Evolutionary conservation across 108 stramenopile species (phyloP), one percentile per base, ranked within the genome.

Genomic region (Licmophora abbreviata): DNA sequence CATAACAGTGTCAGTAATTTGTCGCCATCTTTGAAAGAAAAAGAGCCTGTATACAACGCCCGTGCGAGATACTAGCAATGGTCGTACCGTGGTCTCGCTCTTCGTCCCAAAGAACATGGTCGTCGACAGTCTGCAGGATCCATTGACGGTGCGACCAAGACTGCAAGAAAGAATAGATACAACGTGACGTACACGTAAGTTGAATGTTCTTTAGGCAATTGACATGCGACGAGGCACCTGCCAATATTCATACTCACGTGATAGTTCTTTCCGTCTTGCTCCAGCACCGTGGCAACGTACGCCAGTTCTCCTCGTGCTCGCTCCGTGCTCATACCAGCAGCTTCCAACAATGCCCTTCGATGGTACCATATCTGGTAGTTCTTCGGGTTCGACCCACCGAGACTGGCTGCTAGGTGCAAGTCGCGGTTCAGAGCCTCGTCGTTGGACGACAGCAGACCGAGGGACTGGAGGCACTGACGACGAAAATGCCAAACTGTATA

Each of bases 291-390:
- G 30, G 65, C 79, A 31, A 89, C 69, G 46, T 95, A 99, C 0
- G 45, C 74, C 24, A 97, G 58, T 65, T 99, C 98, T 15, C 66
- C 50, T 44, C 68, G 17, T 29, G 4, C 26, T 48, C 35, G 32
- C 49, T 62, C 40, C 26, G 36, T 23, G 57, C 14, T 40, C 48
- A 24, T 65, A 43, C 48, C 46, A 33, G n/a, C 42, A 1, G 23
- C 38, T 52, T 94, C 92, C 52, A 94, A 65, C 22, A 99, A 55
- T 12, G 84, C 90, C 14, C 96, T 75, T 6, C 98, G 93, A 71
- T 99, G 98, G 64, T 92, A 95, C 96, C 96, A 96, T 31, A 96
- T 72, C 64, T 99, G 98, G 68, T 99, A 99, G 73, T 97, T 97
- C 69, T 99, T 99, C n/a, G 98, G 98, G 73, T 92, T 97, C 33